phyloP scores from a whole-genome alignment of 176 grass and related monocot genomes.

The Eragrostis curvula region DNA sequence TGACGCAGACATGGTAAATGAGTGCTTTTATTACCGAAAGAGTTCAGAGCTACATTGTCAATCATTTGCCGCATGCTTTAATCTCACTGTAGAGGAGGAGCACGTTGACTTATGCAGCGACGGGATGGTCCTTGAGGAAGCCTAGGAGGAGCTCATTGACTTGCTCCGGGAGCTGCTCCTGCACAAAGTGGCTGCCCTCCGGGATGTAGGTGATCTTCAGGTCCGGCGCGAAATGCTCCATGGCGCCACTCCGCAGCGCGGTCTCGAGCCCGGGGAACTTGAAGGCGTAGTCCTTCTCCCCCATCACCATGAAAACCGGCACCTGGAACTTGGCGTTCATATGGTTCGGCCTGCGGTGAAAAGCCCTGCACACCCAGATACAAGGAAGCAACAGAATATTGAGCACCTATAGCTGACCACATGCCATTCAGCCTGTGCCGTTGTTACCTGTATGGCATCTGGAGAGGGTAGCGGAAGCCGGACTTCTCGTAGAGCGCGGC shows the following conservation, averaged over 20 bases:
- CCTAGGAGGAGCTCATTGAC: conserved; percentile 47
- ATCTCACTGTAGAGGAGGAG: neutral
- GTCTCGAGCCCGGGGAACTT: conserved; percentile 48
- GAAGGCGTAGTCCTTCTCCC: conserved; percentile 56
- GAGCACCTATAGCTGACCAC: no score
- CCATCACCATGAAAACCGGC: conserved; percentile 51
- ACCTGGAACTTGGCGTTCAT: conserved; percentile 48
- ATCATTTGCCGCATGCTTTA: neutral
- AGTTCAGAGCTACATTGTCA: conserved; percentile 7
- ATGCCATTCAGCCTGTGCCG: neutral
- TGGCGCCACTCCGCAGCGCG: conserved; percentile 20
- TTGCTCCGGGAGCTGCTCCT: conserved; percentile 55
- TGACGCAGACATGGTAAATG: no score
- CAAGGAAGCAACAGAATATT: neutral
- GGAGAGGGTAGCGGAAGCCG: conserved; percentile 58
- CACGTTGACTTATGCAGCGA: neutral
- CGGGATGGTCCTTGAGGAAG: conserved; percentile 45
- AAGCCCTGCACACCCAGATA: conserved; percentile 6
- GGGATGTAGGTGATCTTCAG: conserved; percentile 49
- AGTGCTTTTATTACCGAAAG: neutral
- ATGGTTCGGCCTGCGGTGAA: conserved; percentile 8
- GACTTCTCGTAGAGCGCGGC: conserved; percentile 42
- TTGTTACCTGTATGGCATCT: conserved; percentile 56
- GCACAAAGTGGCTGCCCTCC: conserved; percentile 48
- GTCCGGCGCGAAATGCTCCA: conserved; percentile 46